Evolutionary conservation across 768 basidiomycete genomes (phyloP).

Genomic region (Tremella fuciformis): DNA sequence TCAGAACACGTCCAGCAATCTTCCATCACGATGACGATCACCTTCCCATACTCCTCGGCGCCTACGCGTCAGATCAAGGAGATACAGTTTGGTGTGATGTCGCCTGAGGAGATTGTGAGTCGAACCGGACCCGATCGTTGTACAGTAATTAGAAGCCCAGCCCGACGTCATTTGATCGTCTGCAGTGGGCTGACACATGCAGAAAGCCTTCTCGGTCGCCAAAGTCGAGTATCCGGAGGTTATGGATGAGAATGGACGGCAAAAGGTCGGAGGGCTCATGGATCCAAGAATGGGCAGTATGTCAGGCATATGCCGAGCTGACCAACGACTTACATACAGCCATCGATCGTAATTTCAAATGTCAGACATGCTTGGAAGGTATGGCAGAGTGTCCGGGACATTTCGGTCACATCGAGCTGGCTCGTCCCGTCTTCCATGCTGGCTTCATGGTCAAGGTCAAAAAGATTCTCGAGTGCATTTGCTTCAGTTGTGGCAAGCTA

Average conservation of each 20-base stretch:
- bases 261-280: constrained; percentile 91
- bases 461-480: constrained; percentile 98
- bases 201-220: constrained; percentile 99
- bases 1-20: background rate
- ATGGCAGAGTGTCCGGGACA: constrained; percentile 99
- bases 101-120: constrained; percentile 96
- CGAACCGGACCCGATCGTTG: background rate
- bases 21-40: constrained; percentile 10
- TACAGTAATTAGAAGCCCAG: background rate
- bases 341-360: constrained; percentile 66
- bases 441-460: constrained; percentile 99
- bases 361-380: constrained; percentile 99
- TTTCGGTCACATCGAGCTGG: constrained; percentile 97
- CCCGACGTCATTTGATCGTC: background rate
- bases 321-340: constrained; percentile 22
- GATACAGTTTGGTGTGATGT: constrained; percentile 97
- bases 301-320: constrained; percentile 16
- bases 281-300: constrained; percentile 90
- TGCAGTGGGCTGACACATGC: constrained; percentile 27
- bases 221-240: constrained; percentile 99
- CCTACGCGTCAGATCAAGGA: constrained; percentile 94
- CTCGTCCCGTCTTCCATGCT: constrained; percentile 90
- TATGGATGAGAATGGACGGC: constrained; percentile 92
- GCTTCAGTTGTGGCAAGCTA: constrained; percentile 96
- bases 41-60: constrained; percentile 73